Base-by-base conservation (phyloP, 768 basidiomycete genomes). In the Lepiota venenata region DNA sequence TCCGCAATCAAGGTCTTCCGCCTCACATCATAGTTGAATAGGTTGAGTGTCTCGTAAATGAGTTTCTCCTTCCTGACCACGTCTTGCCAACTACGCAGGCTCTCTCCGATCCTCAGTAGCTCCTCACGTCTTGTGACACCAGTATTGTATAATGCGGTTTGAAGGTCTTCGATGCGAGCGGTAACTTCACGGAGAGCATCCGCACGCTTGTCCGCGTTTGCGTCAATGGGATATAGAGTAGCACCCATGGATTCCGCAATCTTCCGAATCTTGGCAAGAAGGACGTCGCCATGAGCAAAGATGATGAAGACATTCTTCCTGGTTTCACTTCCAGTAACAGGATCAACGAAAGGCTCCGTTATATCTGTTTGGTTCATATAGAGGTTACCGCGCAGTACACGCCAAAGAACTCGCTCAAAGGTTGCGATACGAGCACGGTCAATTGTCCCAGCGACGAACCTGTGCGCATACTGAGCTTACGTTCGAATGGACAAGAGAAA, bases 331-430 rank as follows among this genome's bases (percentile, higher is more conserved):
- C 87, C 88, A 0, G 91, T 91, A 18, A 77, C 79, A 12, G 94
- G 89, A 66, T 98, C 93, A 54, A 93, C 78, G 63, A 98, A 97
- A 5, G 93, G 89, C 60, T 96, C 92, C 37, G 81, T 79, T 61
- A 99, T 98, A 70, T 98, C 95, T 50, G 87, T 91, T 70, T 93
- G 88, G 72, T 98, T 99, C 96, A 99, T 98, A 76, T 96, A 99
- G 18, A 99, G 77, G 68, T 99, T 98, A 47, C 97, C 97, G 56
- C 97, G 87, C 16, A 98, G 80, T 32, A 98, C 92, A 61, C 97
- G 91, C 97, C 97, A 99, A 46, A 98, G 82, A 16, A 99, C 91
- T 15, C 97, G 88, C 71, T 99, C 97, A 50, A 99, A 98, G 4
- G 93, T 95, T 1, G 91, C 83, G 64, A 98, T 79, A 53, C 95